Percentiles rank a stretch among this genome's conserved stretches.
Evolutionary conservation across 2,329 filamentous ascomycete genomes (phyloP).

Genomic region (Cladophialophora chaetospira): DNA sequence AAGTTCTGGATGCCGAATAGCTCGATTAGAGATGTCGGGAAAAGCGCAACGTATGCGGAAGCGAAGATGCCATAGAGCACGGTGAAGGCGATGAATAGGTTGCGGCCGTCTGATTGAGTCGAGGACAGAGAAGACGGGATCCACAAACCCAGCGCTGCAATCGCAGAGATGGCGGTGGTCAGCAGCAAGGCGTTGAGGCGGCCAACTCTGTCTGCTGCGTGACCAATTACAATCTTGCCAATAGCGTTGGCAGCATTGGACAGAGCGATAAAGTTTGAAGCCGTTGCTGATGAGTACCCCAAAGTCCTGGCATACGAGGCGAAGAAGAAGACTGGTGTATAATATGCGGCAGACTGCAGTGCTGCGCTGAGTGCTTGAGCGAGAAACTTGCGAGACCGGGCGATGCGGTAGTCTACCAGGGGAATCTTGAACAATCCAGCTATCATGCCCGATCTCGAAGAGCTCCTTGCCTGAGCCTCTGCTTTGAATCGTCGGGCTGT

Average conservation of each 20-base stretch:
- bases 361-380: conserved; percentile 41
- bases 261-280: conserved; percentile 43
- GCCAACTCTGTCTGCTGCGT: conserved; percentile 42
- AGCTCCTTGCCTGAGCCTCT: background rate
- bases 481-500: background rate
- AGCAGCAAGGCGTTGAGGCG: conserved; percentile 43
- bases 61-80: conserved; percentile 42
- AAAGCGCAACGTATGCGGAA: conserved; percentile 41
- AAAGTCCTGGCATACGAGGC: conserved; percentile 42
- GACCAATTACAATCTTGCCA: conserved; percentile 43
- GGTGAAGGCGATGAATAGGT: conserved; percentile 34
- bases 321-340: conserved; percentile 44
- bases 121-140: too few relatives aligned
- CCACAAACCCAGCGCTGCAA: conserved; percentile 36
- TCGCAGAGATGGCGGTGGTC: conserved; percentile 35
- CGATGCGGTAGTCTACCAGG: conserved; percentile 38
- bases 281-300: conserved; percentile 38
- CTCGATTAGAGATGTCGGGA: conserved; percentile 44
- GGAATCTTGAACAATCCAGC: too few relatives aligned
- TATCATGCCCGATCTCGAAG: too few relatives aligned
- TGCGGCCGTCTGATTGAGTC: conserved; percentile 14
- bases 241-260: conserved; percentile 45
- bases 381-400: conserved; percentile 39
- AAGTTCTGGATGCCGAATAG: conserved; percentile 42
- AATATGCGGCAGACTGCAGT: conserved; percentile 43